Evolutionary conservation across 805 yeast species (phyloP).

Genomic region (Kluyveromyces lactis): DNA sequence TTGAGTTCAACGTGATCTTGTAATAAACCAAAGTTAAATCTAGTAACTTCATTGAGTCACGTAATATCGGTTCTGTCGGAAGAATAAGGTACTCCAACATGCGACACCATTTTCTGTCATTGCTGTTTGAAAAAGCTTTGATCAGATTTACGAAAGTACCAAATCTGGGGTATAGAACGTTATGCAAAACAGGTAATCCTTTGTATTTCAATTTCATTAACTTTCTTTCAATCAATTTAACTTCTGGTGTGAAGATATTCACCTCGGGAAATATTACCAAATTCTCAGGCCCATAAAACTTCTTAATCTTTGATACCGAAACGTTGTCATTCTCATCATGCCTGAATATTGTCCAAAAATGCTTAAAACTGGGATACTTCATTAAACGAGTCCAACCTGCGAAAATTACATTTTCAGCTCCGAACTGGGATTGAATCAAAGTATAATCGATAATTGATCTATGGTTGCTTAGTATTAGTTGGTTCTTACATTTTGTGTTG

Average conservation of each 20-base stretch:
- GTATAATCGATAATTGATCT: conserved; percentile 59
- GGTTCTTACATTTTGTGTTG: conserved; percentile 20
- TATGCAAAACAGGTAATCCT: conserved; percentile 50
- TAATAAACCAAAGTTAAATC: conserved; percentile 34
- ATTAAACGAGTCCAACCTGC: conserved; percentile 59
- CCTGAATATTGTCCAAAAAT: conserved; percentile 29
- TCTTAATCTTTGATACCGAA: conserved; percentile 30
- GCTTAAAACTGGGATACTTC: conserved; percentile 43
- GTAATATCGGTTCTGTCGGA: neutral
- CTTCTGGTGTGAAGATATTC: conserved; percentile 50
- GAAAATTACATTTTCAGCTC: conserved; percentile 11
- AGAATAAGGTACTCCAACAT: conserved; percentile 1
- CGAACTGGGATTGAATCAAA: conserved; percentile 33
- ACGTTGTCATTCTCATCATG: conserved; percentile 65
- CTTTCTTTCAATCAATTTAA: conserved; percentile 39
- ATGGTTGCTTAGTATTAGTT: conserved; percentile 41
- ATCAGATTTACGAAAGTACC: conserved; percentile 35
- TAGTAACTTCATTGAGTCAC: neutral
- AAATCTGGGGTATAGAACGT: conserved; percentile 74
- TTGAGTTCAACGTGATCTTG: conserved; percentile 19
- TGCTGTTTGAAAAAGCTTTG: neutral
- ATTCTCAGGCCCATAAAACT: conserved; percentile 40
- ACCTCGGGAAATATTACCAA: conserved; percentile 80
- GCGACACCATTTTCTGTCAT: neutral
- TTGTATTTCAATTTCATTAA: conserved; percentile 40